Evolutionary conservation across 2,329 filamentous ascomycete species (phyloP).

Genomic region (Trichoderma koningiopsis): DNA sequence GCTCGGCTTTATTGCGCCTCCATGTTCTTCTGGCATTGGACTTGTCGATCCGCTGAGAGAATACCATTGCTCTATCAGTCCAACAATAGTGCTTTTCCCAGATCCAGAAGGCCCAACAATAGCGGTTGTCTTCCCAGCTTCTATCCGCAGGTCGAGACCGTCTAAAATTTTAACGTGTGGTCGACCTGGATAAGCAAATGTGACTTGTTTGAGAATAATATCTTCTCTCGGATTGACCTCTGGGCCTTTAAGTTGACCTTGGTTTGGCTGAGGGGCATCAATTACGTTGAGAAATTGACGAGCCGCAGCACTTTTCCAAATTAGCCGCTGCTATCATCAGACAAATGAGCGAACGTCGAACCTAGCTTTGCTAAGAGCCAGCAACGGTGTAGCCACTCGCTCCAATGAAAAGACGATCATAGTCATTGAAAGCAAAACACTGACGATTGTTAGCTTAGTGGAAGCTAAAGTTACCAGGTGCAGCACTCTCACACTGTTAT

Average conservation of each 20-base stretch:
- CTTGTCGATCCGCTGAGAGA: background rate
- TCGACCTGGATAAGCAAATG: constrained; percentile 43
- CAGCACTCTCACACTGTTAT: constrained; percentile 52
- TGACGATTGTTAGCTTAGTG: constrained; percentile 33
- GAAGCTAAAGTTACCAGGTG: background rate
- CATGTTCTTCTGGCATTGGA: background rate
- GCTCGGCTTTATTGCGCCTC: constrained; percentile 19
- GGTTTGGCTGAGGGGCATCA: background rate
- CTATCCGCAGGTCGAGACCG: constrained; percentile 43
- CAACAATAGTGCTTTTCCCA: constrained; percentile 55
- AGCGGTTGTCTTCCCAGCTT: constrained; percentile 48
- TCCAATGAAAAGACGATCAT: constrained; percentile 59
- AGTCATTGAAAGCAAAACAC: constrained; percentile 60
- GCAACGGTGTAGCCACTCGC: constrained; percentile 57
- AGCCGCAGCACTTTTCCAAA: background rate
- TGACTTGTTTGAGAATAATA: background rate
- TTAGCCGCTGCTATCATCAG: background rate
- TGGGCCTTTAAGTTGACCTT: background rate
- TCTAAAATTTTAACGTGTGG: constrained; percentile 44
- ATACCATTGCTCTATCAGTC: constrained; percentile 57
- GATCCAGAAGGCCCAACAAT: constrained; percentile 56
- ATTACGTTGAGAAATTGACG: background rate
- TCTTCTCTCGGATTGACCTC: background rate
- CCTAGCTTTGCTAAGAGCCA: constrained; percentile 33
- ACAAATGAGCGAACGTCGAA: background rate